phyloP scores from a whole-genome alignment of 148 eudicot species.

The Vaccinium vitisidaea region DNA sequence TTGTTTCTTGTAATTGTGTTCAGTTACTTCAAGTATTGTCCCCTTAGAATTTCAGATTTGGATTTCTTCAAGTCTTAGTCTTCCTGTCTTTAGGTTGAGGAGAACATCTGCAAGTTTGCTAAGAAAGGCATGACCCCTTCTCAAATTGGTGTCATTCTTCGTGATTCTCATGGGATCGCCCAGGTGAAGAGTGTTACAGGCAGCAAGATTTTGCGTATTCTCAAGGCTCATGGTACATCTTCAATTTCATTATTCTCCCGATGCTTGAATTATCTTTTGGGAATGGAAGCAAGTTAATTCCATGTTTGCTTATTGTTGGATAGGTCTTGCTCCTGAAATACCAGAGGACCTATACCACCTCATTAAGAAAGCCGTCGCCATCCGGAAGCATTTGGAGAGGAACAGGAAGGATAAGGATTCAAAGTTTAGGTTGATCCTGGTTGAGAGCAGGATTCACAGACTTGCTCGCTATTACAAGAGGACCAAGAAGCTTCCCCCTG shows the following conservation, averaged over 20 bases:
- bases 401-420: slow-evolving; percentile 51
- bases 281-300: background rate
- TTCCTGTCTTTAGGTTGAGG: slow-evolving; percentile 27
- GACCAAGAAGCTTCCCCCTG: slow-evolving; percentile 50
- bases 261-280: background rate
- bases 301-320: background rate
- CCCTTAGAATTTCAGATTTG: background rate
- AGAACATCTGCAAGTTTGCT: slow-evolving; percentile 36
- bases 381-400: slow-evolving; percentile 42
- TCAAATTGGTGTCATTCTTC: slow-evolving; percentile 37
- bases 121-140: slow-evolving; percentile 36
- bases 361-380: slow-evolving; percentile 46
- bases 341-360: slow-evolving; percentile 44
- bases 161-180: slow-evolving; percentile 39
- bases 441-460: slow-evolving; percentile 44
- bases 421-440: slow-evolving; percentile 41
- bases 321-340: slow-evolving; percentile 43
- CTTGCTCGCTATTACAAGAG: slow-evolving; percentile 49
- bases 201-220: slow-evolving; percentile 33
- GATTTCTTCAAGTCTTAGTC: background rate
- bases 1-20: background rate
- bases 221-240: slow-evolving; percentile 39
- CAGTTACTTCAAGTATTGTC: background rate
- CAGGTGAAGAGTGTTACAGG: slow-evolving; percentile 39
- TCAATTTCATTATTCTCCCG: background rate